Evolutionary conservation across 768 basidiomycete genomes (phyloP), one percentile per base, ranked within the genome.

Genomic region (Filobasidium wieringae): DNA sequence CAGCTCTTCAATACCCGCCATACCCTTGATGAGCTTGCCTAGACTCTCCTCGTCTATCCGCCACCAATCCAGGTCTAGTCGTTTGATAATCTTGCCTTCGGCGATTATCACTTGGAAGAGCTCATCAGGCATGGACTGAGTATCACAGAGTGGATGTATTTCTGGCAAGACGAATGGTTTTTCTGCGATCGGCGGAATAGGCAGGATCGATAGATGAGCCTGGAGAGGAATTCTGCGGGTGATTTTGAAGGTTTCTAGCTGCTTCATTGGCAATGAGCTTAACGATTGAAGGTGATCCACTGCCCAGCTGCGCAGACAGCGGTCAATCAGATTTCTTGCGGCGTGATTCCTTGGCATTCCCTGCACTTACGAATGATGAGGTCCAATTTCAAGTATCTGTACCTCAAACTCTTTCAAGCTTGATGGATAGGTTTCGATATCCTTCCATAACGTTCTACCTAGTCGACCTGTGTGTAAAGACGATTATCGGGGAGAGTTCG

Each of bases 41-140:
- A 51, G 17, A 7, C 32, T n/a, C 50, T 51, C 50, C 50, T 51
- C 50, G n/a, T 34, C 50, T n/a, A 51, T 31, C 50, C 33, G 14
- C 50, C 50, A 51, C 50, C 50, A 51, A 24, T 51, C 50, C 32
- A 51, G 27, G 30, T 34, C 33, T 9, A 51, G 50, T 30, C 24
- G 19, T n/a, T 26, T 51, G 8, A 51, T 17, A 14, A 3, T 24
- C 30, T 51, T 51, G 17, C 50, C 50, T n/a, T 51, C 19, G 50
- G 17, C 32, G 4, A 30, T n/a, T 14, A 51, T 51, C n/a, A 31
- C 50, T 30, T 51, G 29, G 8, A 30, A 51, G 2, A 51, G 17
- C 27, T 51, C 50, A 9, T 51, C 32, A 9, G 50, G 50, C 8
- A 51, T 51, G 17, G 50, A 31, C 30, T 34, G 50, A 6, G 50